A percentile compares a stretch with the other conserved stretches of the same genome.
phyloP scores from a whole-genome alignment of 306 rosid species.

The Erythrophleum fordii region DNA sequence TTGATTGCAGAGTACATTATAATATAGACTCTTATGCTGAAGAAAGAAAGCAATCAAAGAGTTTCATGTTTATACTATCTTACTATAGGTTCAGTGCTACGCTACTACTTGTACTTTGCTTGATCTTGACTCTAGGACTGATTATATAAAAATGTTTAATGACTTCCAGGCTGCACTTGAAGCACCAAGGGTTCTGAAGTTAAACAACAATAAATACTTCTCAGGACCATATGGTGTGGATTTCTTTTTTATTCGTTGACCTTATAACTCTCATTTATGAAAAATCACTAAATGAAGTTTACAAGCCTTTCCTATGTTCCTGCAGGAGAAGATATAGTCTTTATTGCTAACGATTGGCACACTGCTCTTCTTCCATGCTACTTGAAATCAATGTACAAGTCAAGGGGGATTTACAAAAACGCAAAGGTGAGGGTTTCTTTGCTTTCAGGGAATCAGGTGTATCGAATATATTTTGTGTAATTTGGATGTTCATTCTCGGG shows the following conservation, averaged over 20 bases:
- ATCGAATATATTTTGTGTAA: not conserved
- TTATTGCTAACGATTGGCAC: slow-evolving; percentile 85
- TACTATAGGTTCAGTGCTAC: not conserved
- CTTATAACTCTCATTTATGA: not conserved
- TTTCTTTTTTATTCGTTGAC: slow-evolving; percentile 28
- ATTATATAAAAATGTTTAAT: slow-evolving; percentile 31
- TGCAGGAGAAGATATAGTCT: slow-evolving; percentile 78
- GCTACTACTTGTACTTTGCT: not conserved
- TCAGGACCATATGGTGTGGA: slow-evolving; percentile 82
- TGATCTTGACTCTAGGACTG: not conserved
- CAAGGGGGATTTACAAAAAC: slow-evolving; percentile 54
- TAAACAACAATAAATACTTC: slow-evolving; percentile 60
- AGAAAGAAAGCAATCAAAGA: not conserved
- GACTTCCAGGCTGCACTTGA: slow-evolving; percentile 75
- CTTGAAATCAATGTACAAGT: slow-evolving; percentile 65
- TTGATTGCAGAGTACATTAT: not conserved
- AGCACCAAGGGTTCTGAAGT: slow-evolving; percentile 77
- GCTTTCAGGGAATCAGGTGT: not conserved
- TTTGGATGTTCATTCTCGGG: not conserved
- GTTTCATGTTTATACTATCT: not conserved
- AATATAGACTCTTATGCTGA: not conserved
- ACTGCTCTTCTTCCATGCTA: slow-evolving; percentile 72
- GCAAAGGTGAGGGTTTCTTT: slow-evolving; percentile 54
- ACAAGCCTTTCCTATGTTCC: slow-evolving; percentile 28
- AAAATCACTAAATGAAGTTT: slow-evolving; percentile 3